Evolutionary conservation across 495 filamentous ascomycete species (phyloP), one percentile per base, ranked within the genome.

Genomic region (Hypoxylon perforatum): DNA sequence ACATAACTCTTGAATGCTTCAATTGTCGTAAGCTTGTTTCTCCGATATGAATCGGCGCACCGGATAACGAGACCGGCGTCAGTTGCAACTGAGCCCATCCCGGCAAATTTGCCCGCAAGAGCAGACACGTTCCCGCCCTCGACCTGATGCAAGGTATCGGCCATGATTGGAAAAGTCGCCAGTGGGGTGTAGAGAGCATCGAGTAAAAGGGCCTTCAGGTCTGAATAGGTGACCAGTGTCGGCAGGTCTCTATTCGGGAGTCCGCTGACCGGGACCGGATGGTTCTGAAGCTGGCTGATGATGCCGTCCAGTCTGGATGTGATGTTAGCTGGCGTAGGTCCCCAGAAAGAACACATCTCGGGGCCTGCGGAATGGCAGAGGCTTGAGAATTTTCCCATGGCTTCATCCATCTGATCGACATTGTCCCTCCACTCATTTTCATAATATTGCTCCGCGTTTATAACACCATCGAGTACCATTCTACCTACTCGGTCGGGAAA

Each of bases 161-260:
- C 65, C 48, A 69, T 47, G 18, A 10, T 36, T 21, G 65, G 65
- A 45, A 69, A 69, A 21, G 47, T 59, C 9, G 48, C 39, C 28
- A 60, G n/a, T 21, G 65, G 65, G 14, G n/a, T 41, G 47, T 69
- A 69, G 8, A 57, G 4, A 35, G 53, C 30, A 25, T 52, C 58
- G 8, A 69, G 15, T 23, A 69, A 53, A 48, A 63, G 54, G 14
- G 50, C 53, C 41, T 69, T 63, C 8, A 69, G 46, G 61, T 84
- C 83, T 0, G 81, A 81, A 72, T 78, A 81, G 1, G 82, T 85
- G 1, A 80, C 76, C 15, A 84, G 63, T 38, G 84, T 78, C 11
- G 82, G 81, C 5, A 75, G 4, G 57, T 70, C 5, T 52, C 46
- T 19, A 74, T 72, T 23, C 76, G 73, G 18, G 66, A 36, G 46